Evolutionary conservation across 2,329 filamentous ascomycete species (phyloP), one percentile per base, ranked within the genome.

Genomic region (Zasmidium cellare): DNA sequence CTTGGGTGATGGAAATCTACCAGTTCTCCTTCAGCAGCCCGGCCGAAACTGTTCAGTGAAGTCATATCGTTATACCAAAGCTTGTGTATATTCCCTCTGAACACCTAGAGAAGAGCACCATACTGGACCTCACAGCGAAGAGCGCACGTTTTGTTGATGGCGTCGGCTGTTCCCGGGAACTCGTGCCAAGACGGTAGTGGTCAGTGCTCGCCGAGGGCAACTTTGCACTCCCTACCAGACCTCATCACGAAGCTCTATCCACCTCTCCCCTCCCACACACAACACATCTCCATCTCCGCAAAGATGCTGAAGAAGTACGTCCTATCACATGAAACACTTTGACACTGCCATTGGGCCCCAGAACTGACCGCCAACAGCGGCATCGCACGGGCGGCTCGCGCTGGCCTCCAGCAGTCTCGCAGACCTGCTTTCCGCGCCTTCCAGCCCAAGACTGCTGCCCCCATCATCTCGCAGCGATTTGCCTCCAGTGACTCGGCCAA

Each of bases 251-350:
- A 41, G 35, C 35, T 44, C 56, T 53, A 25, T 51, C 47, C 54
- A 59, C 48, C 51, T 55, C 31, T 41, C 52, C 51, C 35, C 28
- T 41, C 51, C 20, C 41, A 44, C 52, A 53, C 51, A 35, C 56
- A 55, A 47, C 54, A 55, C 56, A 55, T 50, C 57, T 55, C 61
- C 80, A 83, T 83, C 85, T 87, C 85, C 82, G 79, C 78, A 83
- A 89, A 84, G 86, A 91, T 91, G 88, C 88, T 90, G 82, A 89
- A 89, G 87, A 90, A 87, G 88, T 91, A 79, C 79, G 86, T 84
- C 72, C 56, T 51, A 63, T 56, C 60, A 53, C 57, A 58, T 54
- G 25, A 44, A 57, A 55, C 25, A 61, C 60, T 64, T 62, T 53
- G 59, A 56, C 56, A 67, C 73, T 76, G 72, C 74, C 73, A 72